Evolutionary conservation across 257 asterid genomes (phyloP).

Genomic region (Henckelia pumila): DNA sequence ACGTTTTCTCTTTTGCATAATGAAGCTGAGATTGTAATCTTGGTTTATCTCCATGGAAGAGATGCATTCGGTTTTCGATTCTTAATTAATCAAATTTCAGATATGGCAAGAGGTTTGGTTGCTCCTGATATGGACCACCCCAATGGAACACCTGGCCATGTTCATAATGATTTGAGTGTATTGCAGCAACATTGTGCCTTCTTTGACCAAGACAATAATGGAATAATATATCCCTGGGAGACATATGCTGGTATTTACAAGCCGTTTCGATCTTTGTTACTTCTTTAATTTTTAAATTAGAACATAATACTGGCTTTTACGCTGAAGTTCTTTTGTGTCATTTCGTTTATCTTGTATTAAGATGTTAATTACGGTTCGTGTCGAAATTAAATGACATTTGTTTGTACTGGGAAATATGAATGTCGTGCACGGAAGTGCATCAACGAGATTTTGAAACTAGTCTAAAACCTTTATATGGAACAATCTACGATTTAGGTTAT

Average conservation of each 20-base stretch:
- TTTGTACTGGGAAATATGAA: background rate
- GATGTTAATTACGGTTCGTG: background rate
- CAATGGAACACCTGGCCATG: slow-evolving; percentile 66
- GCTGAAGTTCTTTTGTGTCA: background rate
- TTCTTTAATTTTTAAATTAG: too few species aligned
- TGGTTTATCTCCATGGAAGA: background rate
- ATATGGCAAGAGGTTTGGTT: slow-evolving; percentile 65
- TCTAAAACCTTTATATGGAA: background rate
- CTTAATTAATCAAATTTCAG: slow-evolving; percentile 28
- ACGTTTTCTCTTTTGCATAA: background rate
- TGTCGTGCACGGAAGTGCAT: background rate
- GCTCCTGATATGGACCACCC: slow-evolving; percentile 82
- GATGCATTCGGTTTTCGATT: background rate
- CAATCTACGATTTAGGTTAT: background rate
- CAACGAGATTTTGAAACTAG: background rate
- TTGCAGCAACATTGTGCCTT: slow-evolving; percentile 85
- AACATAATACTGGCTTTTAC: too few species aligned
- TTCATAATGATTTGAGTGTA: slow-evolving; percentile 56
- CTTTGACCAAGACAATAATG: slow-evolving; percentile 75
- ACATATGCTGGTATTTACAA: slow-evolving; percentile 22
- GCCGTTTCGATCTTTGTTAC: too few species aligned
- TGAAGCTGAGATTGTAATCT: background rate
- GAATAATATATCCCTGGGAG: slow-evolving; percentile 82
- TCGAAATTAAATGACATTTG: background rate
- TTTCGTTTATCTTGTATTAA: background rate